Conservation (phyloP, 2,329 filamentous ascomycete genomes). For the Diaporthe aspalathi region DNA sequence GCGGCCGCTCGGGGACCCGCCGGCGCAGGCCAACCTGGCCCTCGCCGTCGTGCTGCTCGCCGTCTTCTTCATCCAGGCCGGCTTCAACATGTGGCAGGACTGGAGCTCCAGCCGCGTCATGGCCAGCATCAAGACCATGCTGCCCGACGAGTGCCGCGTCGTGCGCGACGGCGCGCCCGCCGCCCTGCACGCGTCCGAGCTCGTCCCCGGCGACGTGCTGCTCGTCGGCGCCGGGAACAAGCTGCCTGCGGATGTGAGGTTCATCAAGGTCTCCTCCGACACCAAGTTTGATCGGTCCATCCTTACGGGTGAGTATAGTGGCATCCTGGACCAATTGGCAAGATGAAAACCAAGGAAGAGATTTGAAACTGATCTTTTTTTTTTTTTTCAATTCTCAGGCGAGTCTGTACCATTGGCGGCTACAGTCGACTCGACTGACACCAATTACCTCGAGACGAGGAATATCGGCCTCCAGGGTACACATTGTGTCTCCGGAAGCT, state of each 20-base stretch:
- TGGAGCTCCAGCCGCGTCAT: conserved; percentile 83
- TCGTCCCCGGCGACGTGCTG: conserved; percentile 78
- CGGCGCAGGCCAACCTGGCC: conserved; percentile 75
- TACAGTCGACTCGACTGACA: conserved; percentile 73
- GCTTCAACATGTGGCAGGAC: conserved; percentile 78
- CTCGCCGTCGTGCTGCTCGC: conserved; percentile 78
- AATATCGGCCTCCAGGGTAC: conserved; percentile 85
- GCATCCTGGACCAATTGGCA: neutral
- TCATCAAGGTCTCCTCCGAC: conserved; percentile 75
- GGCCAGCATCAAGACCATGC: conserved; percentile 82
- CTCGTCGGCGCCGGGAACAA: conserved; percentile 78
- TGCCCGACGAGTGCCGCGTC: conserved; percentile 78
- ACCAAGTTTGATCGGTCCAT: conserved; percentile 79
- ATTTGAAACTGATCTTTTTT: neutral
- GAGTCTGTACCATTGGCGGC: conserved; percentile 74
- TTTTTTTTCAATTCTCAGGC: conserved; percentile 51
- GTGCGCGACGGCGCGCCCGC: conserved; percentile 68
- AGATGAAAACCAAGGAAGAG: neutral
- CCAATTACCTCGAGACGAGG: conserved; percentile 81
- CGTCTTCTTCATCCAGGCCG: conserved; percentile 77
- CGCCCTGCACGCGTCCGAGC: conserved; percentile 59
- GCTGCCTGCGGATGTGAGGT: conserved; percentile 78
- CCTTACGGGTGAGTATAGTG: conserved; percentile 65
- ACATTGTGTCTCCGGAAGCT: conserved; percentile 77
- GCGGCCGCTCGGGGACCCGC: conserved; percentile 79